phyloP scores from a whole-genome alignment of 306 rosid genomes.

The Delonix regia region DNA sequence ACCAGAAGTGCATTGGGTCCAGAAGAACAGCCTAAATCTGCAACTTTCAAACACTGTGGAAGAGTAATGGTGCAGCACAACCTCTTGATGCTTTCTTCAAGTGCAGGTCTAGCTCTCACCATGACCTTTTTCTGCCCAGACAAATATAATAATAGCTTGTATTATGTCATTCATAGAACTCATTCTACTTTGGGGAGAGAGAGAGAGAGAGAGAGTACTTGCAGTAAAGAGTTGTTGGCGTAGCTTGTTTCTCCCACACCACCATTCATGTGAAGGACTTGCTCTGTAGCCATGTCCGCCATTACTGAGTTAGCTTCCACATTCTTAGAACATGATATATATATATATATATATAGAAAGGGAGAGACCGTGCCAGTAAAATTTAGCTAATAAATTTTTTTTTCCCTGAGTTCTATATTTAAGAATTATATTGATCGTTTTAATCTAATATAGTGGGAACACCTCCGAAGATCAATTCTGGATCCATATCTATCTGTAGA shows the following conservation, averaged over 20 bases:
- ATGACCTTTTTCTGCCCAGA: conserved; percentile 36
- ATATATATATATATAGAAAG: too few species aligned
- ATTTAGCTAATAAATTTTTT: too few species aligned
- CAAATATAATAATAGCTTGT: too few species aligned
- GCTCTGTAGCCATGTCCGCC: not conserved
- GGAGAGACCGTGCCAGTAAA: too few species aligned
- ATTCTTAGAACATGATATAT: too few species aligned
- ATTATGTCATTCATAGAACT: too few species aligned
- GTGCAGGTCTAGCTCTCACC: not conserved
- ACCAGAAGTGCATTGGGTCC: conserved; percentile 43
- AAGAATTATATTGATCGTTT: too few species aligned
- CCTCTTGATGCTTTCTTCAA: conserved; percentile 37
- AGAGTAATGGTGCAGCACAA: not conserved
- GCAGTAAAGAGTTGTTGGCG: conserved; percentile 29
- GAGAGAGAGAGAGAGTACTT: not conserved
- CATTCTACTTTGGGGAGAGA: too few species aligned
- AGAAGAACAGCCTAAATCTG: conserved; percentile 57
- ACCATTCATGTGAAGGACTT: not conserved
- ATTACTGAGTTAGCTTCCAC: not conserved
- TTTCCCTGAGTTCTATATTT: too few species aligned
- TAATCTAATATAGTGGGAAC: too few species aligned
- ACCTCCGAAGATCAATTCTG: too few species aligned
- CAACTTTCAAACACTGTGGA: conserved; percentile 46
- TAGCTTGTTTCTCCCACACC: conserved; percentile 19
- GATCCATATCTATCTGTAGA: too few species aligned